Conservation (phyloP, 495 filamentous ascomycete species). For the Terfezia boudieri region DNA sequence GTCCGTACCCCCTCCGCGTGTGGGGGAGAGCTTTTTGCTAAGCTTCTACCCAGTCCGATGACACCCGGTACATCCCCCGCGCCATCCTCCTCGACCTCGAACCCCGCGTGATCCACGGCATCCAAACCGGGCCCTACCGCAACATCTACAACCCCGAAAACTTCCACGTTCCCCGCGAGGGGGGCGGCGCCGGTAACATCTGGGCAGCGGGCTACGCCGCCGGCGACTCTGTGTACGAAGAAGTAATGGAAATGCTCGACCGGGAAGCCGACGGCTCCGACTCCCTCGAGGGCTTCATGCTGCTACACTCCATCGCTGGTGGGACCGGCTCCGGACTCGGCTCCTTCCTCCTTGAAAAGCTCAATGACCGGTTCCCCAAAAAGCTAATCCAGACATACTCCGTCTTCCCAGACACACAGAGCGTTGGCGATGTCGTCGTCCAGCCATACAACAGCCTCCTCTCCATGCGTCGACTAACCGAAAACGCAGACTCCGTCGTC, state of each 20-base stretch:
- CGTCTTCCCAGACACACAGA: conserved; percentile 81
- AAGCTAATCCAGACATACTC: conserved; percentile 98
- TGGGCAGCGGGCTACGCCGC: conserved; percentile 89
- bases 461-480: conserved; percentile 68
- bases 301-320: conserved; percentile 91
- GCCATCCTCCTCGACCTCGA: conserved; percentile 91
- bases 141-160: conserved; percentile 99
- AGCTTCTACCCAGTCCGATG: conserved; percentile 39
- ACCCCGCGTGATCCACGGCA: conserved; percentile 73
- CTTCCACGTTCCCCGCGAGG: conserved; percentile 82
- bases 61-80: conserved; percentile 92
- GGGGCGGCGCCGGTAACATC: conserved; percentile 86
- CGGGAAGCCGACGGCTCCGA: conserved; percentile 95
- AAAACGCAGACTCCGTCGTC: conserved; percentile 96
- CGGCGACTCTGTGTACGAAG: conserved; percentile 82
- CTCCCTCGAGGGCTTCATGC: conserved; percentile 95
- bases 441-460: conserved; percentile 96
- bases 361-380: conserved; percentile 96
- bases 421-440: conserved; percentile 71
- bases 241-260: conserved; percentile 99
- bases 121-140: conserved; percentile 78
- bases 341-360: conserved; percentile 79
- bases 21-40: background rate
- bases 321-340: conserved; percentile 89
- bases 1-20: conserved; percentile 16